Conservation (phyloP, 1,284 basidiomycete genomes). For the Chondrostereum purpureum region DNA sequence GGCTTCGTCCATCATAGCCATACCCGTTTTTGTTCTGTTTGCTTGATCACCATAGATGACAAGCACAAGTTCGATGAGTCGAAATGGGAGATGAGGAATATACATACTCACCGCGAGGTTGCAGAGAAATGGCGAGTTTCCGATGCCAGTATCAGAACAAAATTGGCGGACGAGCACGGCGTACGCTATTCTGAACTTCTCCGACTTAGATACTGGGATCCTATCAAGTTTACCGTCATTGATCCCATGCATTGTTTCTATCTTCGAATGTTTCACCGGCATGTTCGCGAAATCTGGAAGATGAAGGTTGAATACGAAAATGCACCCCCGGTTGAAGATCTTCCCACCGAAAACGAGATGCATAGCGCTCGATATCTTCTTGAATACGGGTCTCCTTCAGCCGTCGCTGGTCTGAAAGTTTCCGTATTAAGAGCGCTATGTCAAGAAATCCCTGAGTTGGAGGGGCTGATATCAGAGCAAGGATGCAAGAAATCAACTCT, state of each 20-base stretch:
- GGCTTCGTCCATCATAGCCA: not conserved
- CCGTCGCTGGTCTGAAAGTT: not conserved
- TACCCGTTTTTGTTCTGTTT: no score
- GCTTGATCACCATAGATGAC: no score
- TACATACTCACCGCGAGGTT: not conserved
- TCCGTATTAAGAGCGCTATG: not conserved
- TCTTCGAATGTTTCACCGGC: not conserved
- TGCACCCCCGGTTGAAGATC: not conserved
- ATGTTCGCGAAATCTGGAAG: not conserved
- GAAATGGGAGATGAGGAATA: no score
- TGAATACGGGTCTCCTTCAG: not conserved
- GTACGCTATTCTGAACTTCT: conserved; percentile 1
- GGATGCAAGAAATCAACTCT: no score
- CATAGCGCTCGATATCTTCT: not conserved
- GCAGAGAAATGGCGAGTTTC: not conserved
- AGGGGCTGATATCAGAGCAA: not conserved
- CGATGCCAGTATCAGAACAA: not conserved
- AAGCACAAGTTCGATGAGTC: not conserved
- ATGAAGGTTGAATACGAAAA: no score
- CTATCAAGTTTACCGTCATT: not conserved
- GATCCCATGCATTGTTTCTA: conserved; percentile 1
- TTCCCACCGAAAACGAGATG: not conserved
- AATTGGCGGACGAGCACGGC: not conserved
- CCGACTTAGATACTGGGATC: not conserved
- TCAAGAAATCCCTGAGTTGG: not conserved